Conservation (phyloP, 768 basidiomycete genomes). For the Leucosporidium creatinivorum region DNA sequence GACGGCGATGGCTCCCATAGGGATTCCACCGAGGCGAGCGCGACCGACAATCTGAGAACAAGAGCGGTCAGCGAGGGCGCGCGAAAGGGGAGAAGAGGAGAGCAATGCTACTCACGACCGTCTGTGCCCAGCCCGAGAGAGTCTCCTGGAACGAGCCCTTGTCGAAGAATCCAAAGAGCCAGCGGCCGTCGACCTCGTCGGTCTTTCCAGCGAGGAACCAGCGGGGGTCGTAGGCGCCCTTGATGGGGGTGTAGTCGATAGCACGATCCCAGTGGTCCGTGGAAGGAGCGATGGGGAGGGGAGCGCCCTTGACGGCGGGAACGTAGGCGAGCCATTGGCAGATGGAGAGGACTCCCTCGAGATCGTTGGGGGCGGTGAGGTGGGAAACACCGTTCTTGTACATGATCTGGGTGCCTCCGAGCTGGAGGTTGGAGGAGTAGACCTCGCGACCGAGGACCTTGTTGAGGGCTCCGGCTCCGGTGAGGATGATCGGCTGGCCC, state of each 20-base stretch:
- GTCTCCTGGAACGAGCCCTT: slow-evolving; percentile 98
- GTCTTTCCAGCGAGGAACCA: slow-evolving; percentile 95
- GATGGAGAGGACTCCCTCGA: slow-evolving; percentile 91
- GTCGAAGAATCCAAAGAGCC: slow-evolving; percentile 91
- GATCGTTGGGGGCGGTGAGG: slow-evolving; percentile 84
- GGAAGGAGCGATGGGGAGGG: slow-evolving; percentile 66
- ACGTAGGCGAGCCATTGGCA: slow-evolving; percentile 92
- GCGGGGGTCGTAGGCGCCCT: slow-evolving; percentile 89
- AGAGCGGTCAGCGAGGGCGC: not conserved
- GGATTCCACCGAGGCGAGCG: slow-evolving; percentile 91
- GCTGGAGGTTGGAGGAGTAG: slow-evolving; percentile 95
- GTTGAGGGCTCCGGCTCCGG: slow-evolving; percentile 92
- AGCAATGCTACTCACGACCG: slow-evolving; percentile 52
- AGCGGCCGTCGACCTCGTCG: slow-evolving; percentile 64
- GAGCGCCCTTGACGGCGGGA: slow-evolving; percentile 69
- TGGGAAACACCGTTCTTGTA: slow-evolving; percentile 99
- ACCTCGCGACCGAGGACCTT: slow-evolving; percentile 98
- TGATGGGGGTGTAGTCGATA: slow-evolving; percentile 81
- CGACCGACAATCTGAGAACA: slow-evolving; percentile 63
- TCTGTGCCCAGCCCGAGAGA: slow-evolving; percentile 97
- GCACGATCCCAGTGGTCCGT: slow-evolving; percentile 86
- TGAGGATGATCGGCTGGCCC: slow-evolving; percentile 97
- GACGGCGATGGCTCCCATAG: slow-evolving; percentile 95
- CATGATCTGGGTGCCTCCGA: slow-evolving; percentile 99
- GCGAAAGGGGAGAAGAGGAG: not conserved